Evolutionary conservation across 2,329 filamentous ascomycete species (phyloP).

Genomic region (Hypoxylon sp.): DNA sequence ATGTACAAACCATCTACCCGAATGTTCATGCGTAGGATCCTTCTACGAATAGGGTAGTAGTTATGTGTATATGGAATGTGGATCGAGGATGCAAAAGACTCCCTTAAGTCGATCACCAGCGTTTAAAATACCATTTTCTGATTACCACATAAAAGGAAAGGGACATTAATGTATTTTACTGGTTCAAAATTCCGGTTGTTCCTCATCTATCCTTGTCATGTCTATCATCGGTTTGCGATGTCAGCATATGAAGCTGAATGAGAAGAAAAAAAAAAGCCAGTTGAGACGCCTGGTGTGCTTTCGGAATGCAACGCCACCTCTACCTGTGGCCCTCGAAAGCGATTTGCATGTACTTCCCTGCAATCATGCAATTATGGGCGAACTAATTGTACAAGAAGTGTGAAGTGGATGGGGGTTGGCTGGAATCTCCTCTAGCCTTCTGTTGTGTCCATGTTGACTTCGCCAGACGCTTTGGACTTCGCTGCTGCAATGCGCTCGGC

Average conservation of each 20-base stretch:
- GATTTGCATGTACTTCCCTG: slow-evolving; percentile 5
- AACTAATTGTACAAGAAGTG: slow-evolving; percentile 14
- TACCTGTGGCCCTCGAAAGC: not conserved
- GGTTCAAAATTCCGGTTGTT: not conserved
- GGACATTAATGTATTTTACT: not conserved
- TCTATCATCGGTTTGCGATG: slow-evolving; percentile 10
- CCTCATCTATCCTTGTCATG: slow-evolving; percentile 2
- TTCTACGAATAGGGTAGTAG: not conserved
- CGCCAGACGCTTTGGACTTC: slow-evolving; percentile 57
- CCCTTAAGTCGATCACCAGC: not conserved
- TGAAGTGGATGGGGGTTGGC: not conserved
- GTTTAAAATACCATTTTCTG: not conserved
- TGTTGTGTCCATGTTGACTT: slow-evolving; percentile 63
- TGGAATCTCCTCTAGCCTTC: slow-evolving; percentile 53
- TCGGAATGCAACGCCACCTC: slow-evolving; percentile 4
- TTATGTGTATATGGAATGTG: not conserved
- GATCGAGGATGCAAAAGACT: not conserved
- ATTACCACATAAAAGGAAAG: not conserved
- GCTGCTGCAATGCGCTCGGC: slow-evolving; percentile 65
- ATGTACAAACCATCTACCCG: not conserved
- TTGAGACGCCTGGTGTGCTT: not conserved
- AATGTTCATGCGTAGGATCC: not conserved
- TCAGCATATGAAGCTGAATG: slow-evolving; percentile 4
- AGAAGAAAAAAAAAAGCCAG: not conserved
- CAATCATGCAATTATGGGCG: not conserved